Percentiles rank a stretch among this genome's conserved stretches.
phyloP scores from a whole-genome alignment of 192 early-diverging fungal species.

The Cetraspora pellucida region DNA sequence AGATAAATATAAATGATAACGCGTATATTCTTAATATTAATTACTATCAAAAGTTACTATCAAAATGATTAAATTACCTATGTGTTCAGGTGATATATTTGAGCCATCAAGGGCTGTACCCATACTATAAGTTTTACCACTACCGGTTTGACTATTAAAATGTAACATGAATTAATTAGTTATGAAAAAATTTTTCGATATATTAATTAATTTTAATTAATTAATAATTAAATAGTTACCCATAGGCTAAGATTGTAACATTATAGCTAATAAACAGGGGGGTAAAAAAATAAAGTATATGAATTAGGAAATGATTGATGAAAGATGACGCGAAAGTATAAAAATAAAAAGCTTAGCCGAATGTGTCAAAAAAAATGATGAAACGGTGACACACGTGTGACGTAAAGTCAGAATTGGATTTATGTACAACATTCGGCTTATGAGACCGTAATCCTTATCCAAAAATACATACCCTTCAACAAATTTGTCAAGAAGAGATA shows the following conservation, averaged over 20 bases:
- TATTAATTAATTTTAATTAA: slow-evolving; percentile 1
- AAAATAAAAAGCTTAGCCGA: neutral
- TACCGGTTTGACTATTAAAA: slow-evolving; percentile 77
- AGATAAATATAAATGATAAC: neutral
- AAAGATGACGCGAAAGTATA: neutral
- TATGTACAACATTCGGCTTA: neutral
- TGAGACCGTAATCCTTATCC: neutral
- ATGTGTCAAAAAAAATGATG: no score
- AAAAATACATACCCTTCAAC: slow-evolving; percentile 63
- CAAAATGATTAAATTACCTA: slow-evolving; percentile 26
- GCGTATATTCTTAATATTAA: neutral
- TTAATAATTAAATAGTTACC: slow-evolving; percentile 45
- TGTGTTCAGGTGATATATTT: slow-evolving; percentile 38
- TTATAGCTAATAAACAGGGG: slow-evolving; percentile 68
- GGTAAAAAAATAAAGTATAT: neutral
- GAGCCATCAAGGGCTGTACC: slow-evolving; percentile 67
- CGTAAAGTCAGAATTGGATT: neutral
- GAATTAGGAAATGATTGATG: neutral
- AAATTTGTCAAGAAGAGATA: slow-evolving; percentile 65
- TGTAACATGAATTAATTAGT: neutral
- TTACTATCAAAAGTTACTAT: neutral
- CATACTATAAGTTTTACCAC: slow-evolving; percentile 97
- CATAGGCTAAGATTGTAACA: slow-evolving; percentile 90
- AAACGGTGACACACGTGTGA: neutral
- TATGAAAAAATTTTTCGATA: neutral